Base-by-base conservation (phyloP, 306 rosid species). In the Cucurbita maxima region DNA sequence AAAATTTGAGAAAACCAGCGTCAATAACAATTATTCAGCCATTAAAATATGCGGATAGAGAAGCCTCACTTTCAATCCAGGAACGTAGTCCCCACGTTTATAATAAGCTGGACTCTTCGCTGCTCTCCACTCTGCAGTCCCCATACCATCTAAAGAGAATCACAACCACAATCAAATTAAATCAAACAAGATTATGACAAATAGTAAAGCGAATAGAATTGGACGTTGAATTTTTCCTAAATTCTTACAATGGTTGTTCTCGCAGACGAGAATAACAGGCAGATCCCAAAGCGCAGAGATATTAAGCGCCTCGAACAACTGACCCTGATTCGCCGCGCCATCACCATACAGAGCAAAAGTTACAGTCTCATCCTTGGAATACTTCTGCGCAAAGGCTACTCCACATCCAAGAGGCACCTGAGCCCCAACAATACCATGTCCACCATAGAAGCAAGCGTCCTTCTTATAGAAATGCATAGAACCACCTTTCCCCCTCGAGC, bases 91-190 rank as follows among this genome's bases (percentile, higher is more conserved):
- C 14, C 97, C 98, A 67, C 98, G 96, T 87, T 88, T 90, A 86
- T 90, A 94, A 77, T 94, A 94, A 51, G 96, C 80, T 45, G 96
- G 84, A 78, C 82, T 90, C 87, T 94, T 94, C 2, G 96, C 89
- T 34, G 98, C 98, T 78, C 91, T 90, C 98, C 97, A 90, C 66
- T 86, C 96, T 0, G 98, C 98, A n/a, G 97, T 94, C 19, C 97
- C 98, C 98, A 94, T 94, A 22, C 96, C 98, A 77, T 94, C 98
- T 94, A 48, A 48, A 3, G 5, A 13, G 13, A 48, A 48, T 48
- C 53, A 48, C n/a, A 48, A 13, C 53, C 53, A 48, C n/a, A 48
- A 48, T 48, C 6, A 48, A 48, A 48, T 16, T 12, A 48, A 48
- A 13, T 48, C 6, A 48, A 48, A 48, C 53, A 48, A 48, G 53